A percentile compares a stretch with the other conserved stretches of the same genome.
Evolutionary conservation across 305 asterid species (phyloP).

Genomic region (Fraxinus velutina): DNA sequence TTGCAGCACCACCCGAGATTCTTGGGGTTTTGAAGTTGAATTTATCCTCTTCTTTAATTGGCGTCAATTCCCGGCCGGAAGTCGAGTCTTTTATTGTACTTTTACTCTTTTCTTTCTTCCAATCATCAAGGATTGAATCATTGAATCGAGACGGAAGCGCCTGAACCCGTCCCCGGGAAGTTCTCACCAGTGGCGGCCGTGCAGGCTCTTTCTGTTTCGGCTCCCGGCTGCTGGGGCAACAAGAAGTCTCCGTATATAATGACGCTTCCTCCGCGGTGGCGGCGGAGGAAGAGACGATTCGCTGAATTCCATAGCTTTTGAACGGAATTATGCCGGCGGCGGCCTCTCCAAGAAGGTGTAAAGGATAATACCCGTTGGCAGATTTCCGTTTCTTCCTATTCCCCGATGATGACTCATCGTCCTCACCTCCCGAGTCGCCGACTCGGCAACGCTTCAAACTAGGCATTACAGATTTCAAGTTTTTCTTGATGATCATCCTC

Average conservation of each 20-base stretch:
- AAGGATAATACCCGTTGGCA: slow-evolving; percentile 51
- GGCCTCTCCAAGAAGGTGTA: slow-evolving; percentile 72
- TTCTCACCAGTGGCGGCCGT: slow-evolving; percentile 85
- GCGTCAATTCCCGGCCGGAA: slow-evolving; percentile 61
- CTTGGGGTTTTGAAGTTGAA: slow-evolving; percentile 36
- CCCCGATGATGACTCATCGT: slow-evolving; percentile 49
- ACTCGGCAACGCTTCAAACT: slow-evolving; percentile 73
- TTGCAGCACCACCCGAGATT: slow-evolving; percentile 31
- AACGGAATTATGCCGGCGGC: slow-evolving; percentile 67
- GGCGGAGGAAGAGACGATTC: slow-evolving; percentile 32
- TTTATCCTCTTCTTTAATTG: slow-evolving; percentile 42
- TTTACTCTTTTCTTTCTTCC: slow-evolving; percentile 83
- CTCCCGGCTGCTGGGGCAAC: slow-evolving; percentile 25
- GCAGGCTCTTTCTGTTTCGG: slow-evolving; percentile 43
- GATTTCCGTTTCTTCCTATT: slow-evolving; percentile 69
- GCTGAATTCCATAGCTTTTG: slow-evolving; percentile 48
- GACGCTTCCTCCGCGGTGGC: slow-evolving; percentile 31
- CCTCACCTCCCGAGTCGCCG: slow-evolving; percentile 56
- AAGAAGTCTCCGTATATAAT: slow-evolving; percentile 32
- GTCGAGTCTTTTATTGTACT: slow-evolving; percentile 40
- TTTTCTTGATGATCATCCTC: slow-evolving; percentile 83
- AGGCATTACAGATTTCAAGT: slow-evolving; percentile 96
- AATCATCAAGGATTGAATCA: slow-evolving; percentile 82
- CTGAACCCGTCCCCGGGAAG: slow-evolving; percentile 91
- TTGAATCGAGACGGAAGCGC: slow-evolving; percentile 87